These are phyloP conservation scores for Melanomma pulvis-pyrius DNA, from an alignment of 495 filamentous ascomycete genomes.

Conservation along the genomic window DNA sequence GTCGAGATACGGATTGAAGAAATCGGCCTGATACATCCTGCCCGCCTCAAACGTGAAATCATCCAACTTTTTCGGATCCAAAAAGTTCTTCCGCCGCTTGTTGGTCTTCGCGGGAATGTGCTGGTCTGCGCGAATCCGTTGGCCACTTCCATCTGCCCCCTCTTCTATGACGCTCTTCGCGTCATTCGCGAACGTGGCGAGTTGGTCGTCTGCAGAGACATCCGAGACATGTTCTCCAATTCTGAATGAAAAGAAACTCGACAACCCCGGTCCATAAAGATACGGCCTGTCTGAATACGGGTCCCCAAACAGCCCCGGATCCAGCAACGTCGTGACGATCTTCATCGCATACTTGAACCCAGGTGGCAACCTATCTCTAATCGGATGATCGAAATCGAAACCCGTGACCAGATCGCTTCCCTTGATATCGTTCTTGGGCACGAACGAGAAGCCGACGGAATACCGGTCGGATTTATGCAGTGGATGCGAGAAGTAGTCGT, in stretches of 20 bases:
- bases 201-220: constrained; percentile 6
- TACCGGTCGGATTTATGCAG: constrained; percentile 77
- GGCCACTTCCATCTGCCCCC: constrained; percentile 57
- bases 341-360: constrained; percentile 80
- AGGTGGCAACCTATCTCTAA: constrained; percentile 81
- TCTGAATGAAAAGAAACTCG: constrained; percentile 51
- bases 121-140: constrained; percentile 54
- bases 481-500: constrained; percentile 72
- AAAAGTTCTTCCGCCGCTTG: constrained; percentile 47
- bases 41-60: constrained; percentile 61
- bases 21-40: constrained; percentile 73
- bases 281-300: constrained; percentile 83
- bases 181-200: constrained; percentile 16
- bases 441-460: constrained; percentile 74
- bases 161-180: constrained; percentile 37
- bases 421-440: constrained; percentile 65
- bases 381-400: constrained; percentile 88
- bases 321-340: constrained; percentile 81
- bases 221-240: constrained; percentile 22
- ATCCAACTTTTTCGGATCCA: constrained; percentile 51
- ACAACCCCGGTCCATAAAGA: constrained; percentile 76
- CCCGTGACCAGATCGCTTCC: constrained; percentile 81
- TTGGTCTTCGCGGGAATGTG: constrained; percentile 40
- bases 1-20: constrained; percentile 90
- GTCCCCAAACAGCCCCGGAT: constrained; percentile 86